phyloP scores from a whole-genome alignment of 805 yeast species.

The Saccharomycopsis schoenii region DNA sequence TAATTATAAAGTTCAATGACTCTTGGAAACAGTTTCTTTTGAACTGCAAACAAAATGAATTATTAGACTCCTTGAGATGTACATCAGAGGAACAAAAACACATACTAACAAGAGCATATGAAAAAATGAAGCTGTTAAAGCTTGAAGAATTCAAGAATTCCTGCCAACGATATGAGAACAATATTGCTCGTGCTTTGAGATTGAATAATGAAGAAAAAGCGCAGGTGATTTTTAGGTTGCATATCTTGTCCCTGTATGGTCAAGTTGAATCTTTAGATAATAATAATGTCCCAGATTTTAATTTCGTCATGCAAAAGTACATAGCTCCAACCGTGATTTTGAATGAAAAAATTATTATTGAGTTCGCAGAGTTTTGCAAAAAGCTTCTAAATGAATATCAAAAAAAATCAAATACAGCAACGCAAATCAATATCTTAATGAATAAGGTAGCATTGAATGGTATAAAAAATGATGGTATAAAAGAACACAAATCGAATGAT shows the following conservation, averaged over 20 bases:
- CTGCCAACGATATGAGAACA: neutral
- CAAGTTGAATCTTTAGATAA: neutral
- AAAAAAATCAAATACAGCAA: neutral
- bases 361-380: neutral
- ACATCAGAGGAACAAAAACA: neutral
- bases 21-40: neutral
- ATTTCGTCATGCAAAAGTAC: neutral
- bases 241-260: neutral
- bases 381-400: neutral
- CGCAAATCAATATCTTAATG: neutral
- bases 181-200: neutral
- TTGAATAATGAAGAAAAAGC: neutral
- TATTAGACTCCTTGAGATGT: neutral
- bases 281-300: neutral
- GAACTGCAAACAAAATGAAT: neutral
- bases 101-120: neutral
- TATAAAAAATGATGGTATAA: too few species aligned
- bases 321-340: neutral
- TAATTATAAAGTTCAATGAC: neutral
- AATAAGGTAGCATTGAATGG: too few species aligned
- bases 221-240: neutral
- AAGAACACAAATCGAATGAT: too few species aligned
- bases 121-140: neutral
- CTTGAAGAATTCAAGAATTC: neutral
- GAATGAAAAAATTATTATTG: neutral